phyloP scores from a whole-genome alignment of 352 stramenopile species.

The Phytophthora brassicae region DNA sequence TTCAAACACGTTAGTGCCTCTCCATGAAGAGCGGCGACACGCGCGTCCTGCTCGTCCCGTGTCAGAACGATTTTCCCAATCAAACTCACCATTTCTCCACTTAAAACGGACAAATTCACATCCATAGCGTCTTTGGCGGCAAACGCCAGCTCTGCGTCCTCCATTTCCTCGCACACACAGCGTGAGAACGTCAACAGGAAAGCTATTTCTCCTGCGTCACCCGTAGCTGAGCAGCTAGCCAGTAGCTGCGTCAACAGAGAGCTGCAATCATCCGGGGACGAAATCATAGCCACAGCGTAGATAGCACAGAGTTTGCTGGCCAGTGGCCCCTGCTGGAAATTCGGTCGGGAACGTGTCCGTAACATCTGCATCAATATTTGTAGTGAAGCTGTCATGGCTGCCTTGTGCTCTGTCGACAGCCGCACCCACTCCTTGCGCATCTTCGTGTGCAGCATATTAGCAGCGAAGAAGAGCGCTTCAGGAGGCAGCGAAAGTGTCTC shows the following conservation, averaged over 20 bases:
- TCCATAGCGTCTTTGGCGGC: conserved; percentile 68
- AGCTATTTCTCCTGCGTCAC: conserved; percentile 36
- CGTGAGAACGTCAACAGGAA: conserved; percentile 61
- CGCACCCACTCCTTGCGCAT: conserved; percentile 67
- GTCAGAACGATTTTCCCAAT: conserved; percentile 54
- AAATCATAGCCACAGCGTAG: conserved; percentile 59
- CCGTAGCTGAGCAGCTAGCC: conserved; percentile 20
- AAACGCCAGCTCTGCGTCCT: conserved; percentile 62
- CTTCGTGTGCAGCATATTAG: conserved; percentile 78
- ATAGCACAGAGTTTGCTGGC: conserved; percentile 62
- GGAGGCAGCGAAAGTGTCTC: conserved; percentile 42
- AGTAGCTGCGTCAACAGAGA: conserved; percentile 40
- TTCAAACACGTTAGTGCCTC: conserved; percentile 62
- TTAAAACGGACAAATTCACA: conserved; percentile 45
- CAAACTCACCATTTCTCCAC: conserved; percentile 43
- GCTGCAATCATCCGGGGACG: conserved; percentile 52
- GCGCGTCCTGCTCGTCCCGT: conserved; percentile 28
- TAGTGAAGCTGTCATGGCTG: conserved; percentile 40
- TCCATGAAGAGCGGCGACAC: conserved; percentile 41
- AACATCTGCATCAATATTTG: conserved; percentile 40
- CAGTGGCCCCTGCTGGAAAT: conserved; percentile 39
- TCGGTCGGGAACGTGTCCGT: conserved; percentile 22
- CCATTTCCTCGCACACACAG: conserved; percentile 69
- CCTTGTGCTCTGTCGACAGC: conserved; percentile 36
- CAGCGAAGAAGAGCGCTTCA: conserved; percentile 72